These are phyloP conservation scores for Paulownia fortunei DNA, from an alignment of 257 asterid genomes.

Conservation along the genomic window DNA sequence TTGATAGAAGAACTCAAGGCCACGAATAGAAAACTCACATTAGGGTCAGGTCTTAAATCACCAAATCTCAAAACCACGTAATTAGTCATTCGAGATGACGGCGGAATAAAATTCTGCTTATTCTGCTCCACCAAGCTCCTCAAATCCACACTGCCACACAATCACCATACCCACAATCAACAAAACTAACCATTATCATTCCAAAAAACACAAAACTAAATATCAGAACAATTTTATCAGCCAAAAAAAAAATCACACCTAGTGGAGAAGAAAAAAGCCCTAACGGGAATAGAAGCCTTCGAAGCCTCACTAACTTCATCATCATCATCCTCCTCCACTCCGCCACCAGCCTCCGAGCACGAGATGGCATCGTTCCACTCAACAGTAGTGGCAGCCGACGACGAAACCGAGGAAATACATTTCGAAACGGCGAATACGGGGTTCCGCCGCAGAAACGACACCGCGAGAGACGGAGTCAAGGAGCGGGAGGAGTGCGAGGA, in stretches of 20 bases:
- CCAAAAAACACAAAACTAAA: too few species aligned
- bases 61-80: conserved; percentile 89
- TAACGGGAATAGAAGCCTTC: conserved; percentile 66
- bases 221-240: too few species aligned
- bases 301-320: conserved; percentile 46
- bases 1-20: too few species aligned
- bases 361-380: conserved; percentile 58
- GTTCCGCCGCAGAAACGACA: conserved; percentile 33
- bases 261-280: conserved; percentile 93
- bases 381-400: conserved; percentile 48
- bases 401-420: conserved; percentile 58
- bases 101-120: conserved; percentile 75
- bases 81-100: conserved; percentile 91
- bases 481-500: neutral
- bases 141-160: conserved; percentile 82
- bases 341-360: conserved; percentile 38
- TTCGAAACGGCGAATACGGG: conserved; percentile 43
- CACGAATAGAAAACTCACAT: conserved; percentile 61
- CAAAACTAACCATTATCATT: too few species aligned
- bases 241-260: conserved; percentile 49
- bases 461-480: neutral
- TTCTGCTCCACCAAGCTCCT: conserved; percentile 86
- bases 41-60: conserved; percentile 56
- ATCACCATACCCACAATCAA: conserved; percentile 27
- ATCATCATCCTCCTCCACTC: conserved; percentile 46